phyloP scores from a whole-genome alignment of 202 grass and related monocot genomes.

The Tripidium arundinaceum region DNA sequence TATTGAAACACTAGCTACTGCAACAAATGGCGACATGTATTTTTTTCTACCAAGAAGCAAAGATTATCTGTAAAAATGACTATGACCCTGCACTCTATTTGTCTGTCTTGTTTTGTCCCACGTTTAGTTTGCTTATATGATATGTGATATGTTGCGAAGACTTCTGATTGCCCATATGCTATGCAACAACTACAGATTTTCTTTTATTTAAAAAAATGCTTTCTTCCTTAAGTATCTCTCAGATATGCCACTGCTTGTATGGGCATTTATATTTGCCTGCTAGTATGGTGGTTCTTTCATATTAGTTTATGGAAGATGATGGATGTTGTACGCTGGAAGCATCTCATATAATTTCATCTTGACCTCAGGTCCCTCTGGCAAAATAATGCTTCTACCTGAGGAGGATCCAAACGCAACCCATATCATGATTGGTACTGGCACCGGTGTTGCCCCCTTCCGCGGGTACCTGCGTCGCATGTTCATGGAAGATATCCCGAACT shows the following conservation, averaged over 20 bases:
- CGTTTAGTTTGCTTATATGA: not conserved
- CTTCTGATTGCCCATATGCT: not conserved
- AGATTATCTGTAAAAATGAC: not conserved
- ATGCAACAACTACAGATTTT: not conserved
- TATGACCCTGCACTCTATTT: not conserved
- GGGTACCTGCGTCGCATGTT: conserved; percentile 89
- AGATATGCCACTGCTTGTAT: not conserved
- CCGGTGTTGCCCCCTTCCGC: conserved; percentile 85
- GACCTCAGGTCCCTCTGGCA: conserved; percentile 84
- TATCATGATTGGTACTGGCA: conserved; percentile 96
- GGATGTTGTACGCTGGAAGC: conserved; percentile 1
- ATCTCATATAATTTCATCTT: conserved; percentile 23
- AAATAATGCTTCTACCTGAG: conserved; percentile 97
- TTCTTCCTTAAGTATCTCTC: conserved; percentile 9
- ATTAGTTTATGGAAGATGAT: not conserved
- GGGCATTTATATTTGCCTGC: not conserved
- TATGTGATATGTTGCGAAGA: not conserved
- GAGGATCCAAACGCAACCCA: conserved; percentile 83
- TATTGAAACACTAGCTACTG: not conserved
- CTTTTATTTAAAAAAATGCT: not conserved
- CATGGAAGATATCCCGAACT: conserved; percentile 82
- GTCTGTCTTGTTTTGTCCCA: not conserved
- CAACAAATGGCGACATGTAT: not conserved
- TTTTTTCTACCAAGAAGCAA: not conserved
- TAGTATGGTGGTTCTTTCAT: not conserved